phyloP scores from a whole-genome alignment of 2,329 filamentous ascomycete genomes.

The Alternaria dauci region DNA sequence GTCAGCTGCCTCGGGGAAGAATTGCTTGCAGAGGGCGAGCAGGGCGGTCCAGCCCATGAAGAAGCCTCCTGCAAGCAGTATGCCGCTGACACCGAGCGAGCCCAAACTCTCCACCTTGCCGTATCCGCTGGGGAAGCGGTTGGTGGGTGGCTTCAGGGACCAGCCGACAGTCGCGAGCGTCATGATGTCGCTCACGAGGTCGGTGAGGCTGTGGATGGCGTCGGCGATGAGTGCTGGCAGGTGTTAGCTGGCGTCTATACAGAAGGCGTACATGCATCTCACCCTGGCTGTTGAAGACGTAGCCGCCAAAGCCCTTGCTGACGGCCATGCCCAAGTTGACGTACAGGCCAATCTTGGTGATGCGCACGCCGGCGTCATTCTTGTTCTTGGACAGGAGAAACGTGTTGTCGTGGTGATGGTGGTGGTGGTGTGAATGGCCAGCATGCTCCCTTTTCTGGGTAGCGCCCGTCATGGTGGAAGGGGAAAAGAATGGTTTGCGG shows the following conservation, averaged over 20 bases:
- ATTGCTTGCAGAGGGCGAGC: slow-evolving; percentile 65
- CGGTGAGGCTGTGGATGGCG: slow-evolving; percentile 93
- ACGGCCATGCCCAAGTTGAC: slow-evolving; percentile 95
- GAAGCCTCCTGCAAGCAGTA: slow-evolving; percentile 86
- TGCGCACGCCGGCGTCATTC: slow-evolving; percentile 90
- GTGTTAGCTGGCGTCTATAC: slow-evolving; percentile 27
- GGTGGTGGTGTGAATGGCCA: slow-evolving; percentile 63
- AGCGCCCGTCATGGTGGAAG: slow-evolving; percentile 40
- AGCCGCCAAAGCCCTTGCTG: slow-evolving; percentile 90
- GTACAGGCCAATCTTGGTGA: slow-evolving; percentile 86
- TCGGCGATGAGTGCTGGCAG: slow-evolving; percentile 80
- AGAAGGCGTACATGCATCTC: slow-evolving; percentile 14
- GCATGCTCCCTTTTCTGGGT: slow-evolving; percentile 46
- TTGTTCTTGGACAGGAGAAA: slow-evolving; percentile 84
- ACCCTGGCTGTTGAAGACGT: slow-evolving; percentile 88
- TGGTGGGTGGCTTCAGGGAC: slow-evolving; percentile 84
- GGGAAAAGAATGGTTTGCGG: slow-evolving; percentile 41
- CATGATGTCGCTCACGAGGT: slow-evolving; percentile 92
- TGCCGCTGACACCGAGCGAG: slow-evolving; percentile 88
- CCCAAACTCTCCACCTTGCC: slow-evolving; percentile 98
- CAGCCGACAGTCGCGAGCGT: slow-evolving; percentile 94
- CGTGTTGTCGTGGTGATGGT: slow-evolving; percentile 85
- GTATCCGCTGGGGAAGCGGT: slow-evolving; percentile 87
- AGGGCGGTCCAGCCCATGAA: slow-evolving; percentile 80
- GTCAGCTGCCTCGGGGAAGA: slow-evolving; percentile 58